phyloP scores from a whole-genome alignment of 2,329 filamentous ascomycete species.

The Septoria linicola region DNA sequence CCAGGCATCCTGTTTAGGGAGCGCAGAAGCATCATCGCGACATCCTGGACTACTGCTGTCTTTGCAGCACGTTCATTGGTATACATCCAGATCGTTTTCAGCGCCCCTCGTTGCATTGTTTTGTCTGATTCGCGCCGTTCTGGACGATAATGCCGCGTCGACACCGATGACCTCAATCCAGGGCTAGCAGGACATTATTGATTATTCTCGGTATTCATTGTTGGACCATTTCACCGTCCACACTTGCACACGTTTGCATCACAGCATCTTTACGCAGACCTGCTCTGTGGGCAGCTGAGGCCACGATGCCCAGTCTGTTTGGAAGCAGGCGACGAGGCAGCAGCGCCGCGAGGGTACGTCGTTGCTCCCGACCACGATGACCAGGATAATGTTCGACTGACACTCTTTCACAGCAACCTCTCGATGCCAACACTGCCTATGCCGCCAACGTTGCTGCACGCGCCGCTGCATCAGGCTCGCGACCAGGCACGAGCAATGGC shows the following conservation, averaged over 20 bases:
- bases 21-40: no score
- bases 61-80: no score
- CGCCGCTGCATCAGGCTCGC: conserved; percentile 73
- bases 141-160: no score
- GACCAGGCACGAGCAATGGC: conserved; percentile 61
- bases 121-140: no score
- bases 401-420: conserved; percentile 9
- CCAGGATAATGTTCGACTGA: conserved; percentile 2
- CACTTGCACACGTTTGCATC: neutral
- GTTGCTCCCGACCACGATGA: conserved; percentile 1
- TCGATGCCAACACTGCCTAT: conserved; percentile 14
- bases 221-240: neutral
- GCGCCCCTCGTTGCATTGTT: no score
- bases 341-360: conserved; percentile 21
- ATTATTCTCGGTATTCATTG: neutral
- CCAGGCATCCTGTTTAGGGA: no score
- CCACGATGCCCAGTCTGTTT: conserved; percentile 21
- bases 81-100: no score
- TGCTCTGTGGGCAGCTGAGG: neutral
- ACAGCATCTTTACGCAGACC: neutral
- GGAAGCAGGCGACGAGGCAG: conserved; percentile 22
- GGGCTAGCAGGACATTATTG: neutral
- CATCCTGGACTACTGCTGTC: no score
- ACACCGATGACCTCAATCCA: conserved; percentile 1
- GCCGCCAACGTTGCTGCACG: conserved; percentile 72